phyloP scores from a whole-genome alignment of 495 filamentous ascomycete genomes.

The Parachaetomium inaequale region DNA sequence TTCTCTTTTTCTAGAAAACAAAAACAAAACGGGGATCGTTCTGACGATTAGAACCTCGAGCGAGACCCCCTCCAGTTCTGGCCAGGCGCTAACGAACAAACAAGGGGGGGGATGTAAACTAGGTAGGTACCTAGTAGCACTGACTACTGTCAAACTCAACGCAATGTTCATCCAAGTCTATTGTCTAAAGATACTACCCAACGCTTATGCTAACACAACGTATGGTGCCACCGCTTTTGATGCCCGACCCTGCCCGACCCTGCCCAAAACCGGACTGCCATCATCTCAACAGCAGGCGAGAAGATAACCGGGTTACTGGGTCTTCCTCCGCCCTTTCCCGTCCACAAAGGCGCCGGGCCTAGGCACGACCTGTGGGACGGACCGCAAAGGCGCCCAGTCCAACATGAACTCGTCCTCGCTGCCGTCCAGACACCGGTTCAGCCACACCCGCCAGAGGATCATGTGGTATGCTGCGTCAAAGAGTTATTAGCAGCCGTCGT shows the following conservation, averaged over 20 bases:
- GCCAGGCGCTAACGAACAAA: too few relatives aligned
- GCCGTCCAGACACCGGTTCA: slow-evolving; percentile 74
- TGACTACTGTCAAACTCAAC: not conserved
- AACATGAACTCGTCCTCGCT: slow-evolving; percentile 73
- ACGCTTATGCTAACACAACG: not conserved
- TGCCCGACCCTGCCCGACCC: not conserved
- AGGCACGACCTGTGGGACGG: slow-evolving; percentile 60
- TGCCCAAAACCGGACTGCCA: not conserved
- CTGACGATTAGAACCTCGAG: too few relatives aligned
- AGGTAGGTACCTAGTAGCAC: not conserved
- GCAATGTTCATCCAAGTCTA: not conserved
- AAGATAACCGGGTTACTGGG: slow-evolving; percentile 27
- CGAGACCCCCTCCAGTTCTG: too few relatives aligned
- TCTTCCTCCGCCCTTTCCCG: slow-evolving; percentile 30
- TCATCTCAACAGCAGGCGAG: not conserved
- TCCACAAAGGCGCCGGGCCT: slow-evolving; percentile 14
- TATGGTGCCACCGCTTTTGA: not conserved
- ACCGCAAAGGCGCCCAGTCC: slow-evolving; percentile 61
- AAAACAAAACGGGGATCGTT: too few relatives aligned
- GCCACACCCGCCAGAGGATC: slow-evolving; percentile 83
- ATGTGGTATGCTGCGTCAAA: slow-evolving; percentile 71
- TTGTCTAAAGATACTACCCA: not conserved
- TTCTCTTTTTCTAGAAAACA: too few relatives aligned
- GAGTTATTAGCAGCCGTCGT: slow-evolving; percentile 25
- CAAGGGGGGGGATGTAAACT: too few relatives aligned